Percentiles rank a stretch among this genome's conserved stretches.
Conservation (phyloP, 2,329 filamentous ascomycete species). For the Lojkania enalia region DNA sequence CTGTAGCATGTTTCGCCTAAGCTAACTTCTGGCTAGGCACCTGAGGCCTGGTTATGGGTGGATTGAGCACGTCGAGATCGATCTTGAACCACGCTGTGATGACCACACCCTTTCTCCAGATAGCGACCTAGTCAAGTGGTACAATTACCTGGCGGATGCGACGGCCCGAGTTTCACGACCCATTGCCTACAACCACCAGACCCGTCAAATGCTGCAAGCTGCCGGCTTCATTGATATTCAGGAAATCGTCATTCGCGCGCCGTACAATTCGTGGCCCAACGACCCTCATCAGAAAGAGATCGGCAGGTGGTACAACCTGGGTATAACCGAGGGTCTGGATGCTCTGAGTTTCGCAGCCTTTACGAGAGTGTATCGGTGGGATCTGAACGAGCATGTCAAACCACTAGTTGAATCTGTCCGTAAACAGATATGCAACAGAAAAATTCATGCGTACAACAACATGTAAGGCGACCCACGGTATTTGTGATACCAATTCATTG, state of each 20-base stretch:
- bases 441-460: conserved; percentile 72
- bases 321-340: conserved; percentile 72
- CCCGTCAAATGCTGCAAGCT: conserved; percentile 62
- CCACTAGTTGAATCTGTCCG: conserved; percentile 66
- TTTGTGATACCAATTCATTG: conserved; percentile 29
- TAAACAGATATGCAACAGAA: conserved; percentile 68
- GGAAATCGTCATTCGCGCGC: conserved; percentile 69
- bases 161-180: conserved; percentile 68
- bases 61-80: conserved; percentile 88
- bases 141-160: conserved; percentile 66
- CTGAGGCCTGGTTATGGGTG: conserved; percentile 74
- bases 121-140: conserved; percentile 69
- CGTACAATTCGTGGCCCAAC: conserved; percentile 72
- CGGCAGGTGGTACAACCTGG: conserved; percentile 82
- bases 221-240: conserved; percentile 81
- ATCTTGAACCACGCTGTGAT: conserved; percentile 75
- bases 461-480: conserved; percentile 61
- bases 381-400: conserved; percentile 61
- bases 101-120: conserved; percentile 62
- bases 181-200: conserved; percentile 67
- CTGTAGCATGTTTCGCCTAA: conserved; percentile 5
- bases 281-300: conserved; percentile 68
- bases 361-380: conserved; percentile 65
- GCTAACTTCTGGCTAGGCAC: conserved; percentile 59
- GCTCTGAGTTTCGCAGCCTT: conserved; percentile 75